A percentile compares a stretch with the other conserved stretches of the same genome.
phyloP scores from a whole-genome alignment of 2,329 filamentous ascomycete species.

The Didymella lethalis region DNA sequence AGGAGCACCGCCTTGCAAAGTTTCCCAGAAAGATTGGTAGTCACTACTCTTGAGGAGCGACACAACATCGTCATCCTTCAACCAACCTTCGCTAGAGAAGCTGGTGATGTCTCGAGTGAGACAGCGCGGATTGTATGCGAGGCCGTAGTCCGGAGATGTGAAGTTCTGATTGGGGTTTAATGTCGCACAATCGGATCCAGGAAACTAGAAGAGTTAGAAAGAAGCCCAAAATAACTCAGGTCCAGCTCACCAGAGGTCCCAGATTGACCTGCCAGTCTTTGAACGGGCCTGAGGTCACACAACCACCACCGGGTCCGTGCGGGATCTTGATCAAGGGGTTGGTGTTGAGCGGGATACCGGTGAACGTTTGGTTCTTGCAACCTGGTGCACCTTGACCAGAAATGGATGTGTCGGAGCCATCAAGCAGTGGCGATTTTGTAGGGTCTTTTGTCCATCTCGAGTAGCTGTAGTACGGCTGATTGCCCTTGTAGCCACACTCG shows the following conservation, averaged over 20 bases:
- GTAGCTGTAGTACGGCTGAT: conserved; percentile 60
- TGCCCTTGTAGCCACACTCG: conserved; percentile 56
- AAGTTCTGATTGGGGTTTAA: conserved; percentile 8
- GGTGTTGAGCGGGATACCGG: conserved; percentile 33
- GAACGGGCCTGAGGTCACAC: conserved; percentile 62
- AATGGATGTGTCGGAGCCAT: conserved; percentile 61
- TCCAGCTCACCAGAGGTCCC: conserved; percentile 27
- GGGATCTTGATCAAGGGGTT: conserved; percentile 46
- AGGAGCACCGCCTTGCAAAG: conserved; percentile 47
- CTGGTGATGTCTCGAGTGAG: conserved; percentile 51
- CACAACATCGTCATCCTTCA: conserved; percentile 24
- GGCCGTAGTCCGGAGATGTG: conserved; percentile 31
- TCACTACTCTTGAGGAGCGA: conserved; percentile 26
- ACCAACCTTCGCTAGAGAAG: conserved; percentile 20
- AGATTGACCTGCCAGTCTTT: conserved; percentile 47
- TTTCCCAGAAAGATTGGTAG: conserved; percentile 43
- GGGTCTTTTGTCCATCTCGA: conserved; percentile 60
- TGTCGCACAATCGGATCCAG: not conserved
- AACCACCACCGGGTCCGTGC: conserved; percentile 64
- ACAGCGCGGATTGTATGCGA: conserved; percentile 51
- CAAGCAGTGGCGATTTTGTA: conserved; percentile 62
- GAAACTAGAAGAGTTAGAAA: not conserved
- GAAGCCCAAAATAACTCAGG: not conserved
- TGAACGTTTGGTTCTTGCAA: conserved; percentile 24
- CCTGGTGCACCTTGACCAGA: conserved; percentile 57